Evolutionary conservation across 768 basidiomycete species (phyloP).

Genomic region (Hemileccinum impolitum): DNA sequence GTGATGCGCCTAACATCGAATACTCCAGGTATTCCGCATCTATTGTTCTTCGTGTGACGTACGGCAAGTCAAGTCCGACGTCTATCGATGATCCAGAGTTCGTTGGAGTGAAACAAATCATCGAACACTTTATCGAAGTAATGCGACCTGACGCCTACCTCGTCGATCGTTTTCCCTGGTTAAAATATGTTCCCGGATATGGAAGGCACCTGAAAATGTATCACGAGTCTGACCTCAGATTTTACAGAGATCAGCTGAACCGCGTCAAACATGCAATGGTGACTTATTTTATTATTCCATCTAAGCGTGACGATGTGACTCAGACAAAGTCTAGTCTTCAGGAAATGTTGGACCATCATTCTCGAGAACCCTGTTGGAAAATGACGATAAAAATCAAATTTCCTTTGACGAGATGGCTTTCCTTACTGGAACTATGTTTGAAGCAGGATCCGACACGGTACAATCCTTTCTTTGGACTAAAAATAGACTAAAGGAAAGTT

Average conservation of each 20-base stretch:
- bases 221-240: constrained; percentile 45
- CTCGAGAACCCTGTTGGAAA: constrained; percentile 51
- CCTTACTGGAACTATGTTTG: constrained; percentile 58
- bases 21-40: constrained; percentile 26
- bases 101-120: constrained; percentile 11
- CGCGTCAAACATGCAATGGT: constrained; percentile 46
- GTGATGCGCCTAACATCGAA: neutral
- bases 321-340: constrained; percentile 4
- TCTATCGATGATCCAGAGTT: constrained; percentile 25
- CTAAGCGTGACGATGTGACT: neutral
- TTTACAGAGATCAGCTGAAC: constrained; percentile 49
- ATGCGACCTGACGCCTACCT: constrained; percentile 33
- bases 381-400: constrained; percentile 43
- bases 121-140: constrained; percentile 26
- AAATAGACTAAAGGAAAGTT: neutral
- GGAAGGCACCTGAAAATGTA: constrained; percentile 48
- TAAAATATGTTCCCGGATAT: constrained; percentile 55
- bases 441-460: constrained; percentile 58
- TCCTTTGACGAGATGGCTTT: constrained; percentile 53
- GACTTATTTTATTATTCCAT: neutral
- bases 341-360: constrained; percentile 35
- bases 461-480: neutral
- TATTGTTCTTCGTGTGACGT: constrained; percentile 24
- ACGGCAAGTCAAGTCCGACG: constrained; percentile 19
- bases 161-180: constrained; percentile 34